Evolutionary conservation across 2,329 filamentous ascomycete genomes (phyloP).

Genomic region (Stachybotrys echinatus): DNA sequence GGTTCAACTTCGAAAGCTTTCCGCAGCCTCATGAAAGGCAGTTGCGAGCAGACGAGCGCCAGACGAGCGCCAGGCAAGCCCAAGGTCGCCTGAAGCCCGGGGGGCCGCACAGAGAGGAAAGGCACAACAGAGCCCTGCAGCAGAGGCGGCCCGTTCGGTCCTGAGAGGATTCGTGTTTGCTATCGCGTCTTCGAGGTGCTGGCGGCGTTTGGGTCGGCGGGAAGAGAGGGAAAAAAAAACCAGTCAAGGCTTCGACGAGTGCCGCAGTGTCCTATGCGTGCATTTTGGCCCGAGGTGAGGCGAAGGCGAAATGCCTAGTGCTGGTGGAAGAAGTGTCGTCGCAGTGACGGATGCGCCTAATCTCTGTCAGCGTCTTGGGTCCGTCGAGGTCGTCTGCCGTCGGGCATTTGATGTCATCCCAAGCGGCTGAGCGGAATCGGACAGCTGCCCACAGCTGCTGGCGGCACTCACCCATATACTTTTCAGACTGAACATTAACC

Average conservation of each 20-base stretch:
- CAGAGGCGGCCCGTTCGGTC: neutral
- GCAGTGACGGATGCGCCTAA: neutral
- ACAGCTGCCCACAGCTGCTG: neutral
- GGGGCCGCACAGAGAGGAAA: neutral
- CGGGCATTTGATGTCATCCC: neutral
- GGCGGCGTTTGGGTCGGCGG: neutral
- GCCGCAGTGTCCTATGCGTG: neutral
- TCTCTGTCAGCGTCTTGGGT: neutral
- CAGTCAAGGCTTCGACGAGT: neutral
- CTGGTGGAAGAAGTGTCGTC: neutral
- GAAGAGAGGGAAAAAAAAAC: neutral
- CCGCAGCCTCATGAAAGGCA: constrained; percentile 21
- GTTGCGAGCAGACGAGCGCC: constrained; percentile 1
- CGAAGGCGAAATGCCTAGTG: neutral
- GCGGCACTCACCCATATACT: neutral
- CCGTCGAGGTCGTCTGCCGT: neutral
- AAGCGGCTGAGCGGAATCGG: neutral
- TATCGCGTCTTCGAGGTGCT: neutral
- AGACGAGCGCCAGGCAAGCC: neutral
- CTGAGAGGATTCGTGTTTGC: neutral
- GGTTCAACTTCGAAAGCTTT: neutral
- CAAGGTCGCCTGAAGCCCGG: too few relatives aligned
- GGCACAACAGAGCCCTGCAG: neutral
- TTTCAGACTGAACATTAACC: too few relatives aligned
- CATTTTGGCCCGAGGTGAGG: neutral